Evolutionary conservation across 352 stramenopile species (phyloP), one percentile per base, ranked within the genome.

Genomic region (Detonula confervacea): DNA sequence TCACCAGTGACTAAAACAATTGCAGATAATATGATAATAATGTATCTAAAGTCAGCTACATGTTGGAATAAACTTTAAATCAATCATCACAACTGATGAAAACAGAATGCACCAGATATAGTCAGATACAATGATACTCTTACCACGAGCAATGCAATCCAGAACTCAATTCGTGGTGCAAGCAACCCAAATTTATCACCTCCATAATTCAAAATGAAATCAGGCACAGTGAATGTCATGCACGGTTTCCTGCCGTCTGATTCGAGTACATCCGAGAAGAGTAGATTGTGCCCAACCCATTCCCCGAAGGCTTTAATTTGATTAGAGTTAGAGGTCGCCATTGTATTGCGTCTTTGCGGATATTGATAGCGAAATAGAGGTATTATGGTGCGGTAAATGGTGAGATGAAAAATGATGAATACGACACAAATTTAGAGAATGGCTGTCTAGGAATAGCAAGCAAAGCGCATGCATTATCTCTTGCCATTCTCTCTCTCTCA

Each of bases 101-200:
- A 51, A 44, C 8, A n/a, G n/a, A 66, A 25, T 24, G 12, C 3
- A 25, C 30, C 22, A 18, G 52, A 42, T 44, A 46, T 47, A 44
- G 29, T 30, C 14, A 77, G 14, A n/a, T n/a, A n/a, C n/a, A n/a
- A n/a, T n/a, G n/a, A n/a, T 8, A 24, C 18, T 33, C 56, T 83
- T 24, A 80, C 64, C 55, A 52, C 44, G 3, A 55, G 20, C 24
- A 84, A 57, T 33, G 77, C 62, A 56, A 84, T 54, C 77, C 77
- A 84, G 39, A 84, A 80, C 46, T 84, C 24, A 27, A 80, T 33
- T 4, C 11, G 29, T 14, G 69, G 69, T 39, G 51, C n/a, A 22
- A 80, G 22, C 5, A 84, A 54, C 25, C 69, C 77, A 37, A 80
- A 70, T 61, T 35, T 63, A 8, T 39, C 44, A 25, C 18, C 18